A percentile compares a stretch with the other conserved stretches of the same genome.
Conservation (phyloP, 345 rosid species). For the Excoecaria cochinchinensis region DNA sequence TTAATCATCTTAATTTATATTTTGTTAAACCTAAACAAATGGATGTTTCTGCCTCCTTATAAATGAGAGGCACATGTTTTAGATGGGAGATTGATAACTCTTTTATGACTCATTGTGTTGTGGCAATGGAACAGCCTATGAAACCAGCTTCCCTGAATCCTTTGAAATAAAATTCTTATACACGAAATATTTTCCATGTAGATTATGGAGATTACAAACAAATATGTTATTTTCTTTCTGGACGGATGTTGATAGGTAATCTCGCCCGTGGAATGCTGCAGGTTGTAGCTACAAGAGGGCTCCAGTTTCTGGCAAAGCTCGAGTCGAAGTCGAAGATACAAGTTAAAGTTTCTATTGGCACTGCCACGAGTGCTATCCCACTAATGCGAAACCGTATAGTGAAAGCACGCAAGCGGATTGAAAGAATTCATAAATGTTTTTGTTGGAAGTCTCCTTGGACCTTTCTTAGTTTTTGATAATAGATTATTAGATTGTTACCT, state of each 20-base stretch:
- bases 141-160: not conserved
- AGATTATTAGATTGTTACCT: too few species aligned
- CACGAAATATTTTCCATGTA: not conserved
- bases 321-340: not conserved
- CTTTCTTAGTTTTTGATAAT: too few species aligned
- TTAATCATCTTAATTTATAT: not conserved
- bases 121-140: not conserved
- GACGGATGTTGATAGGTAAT: not conserved
- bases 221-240: not conserved
- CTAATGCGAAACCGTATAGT: too few species aligned
- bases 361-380: too few species aligned
- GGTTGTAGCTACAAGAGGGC: constrained; percentile 1
- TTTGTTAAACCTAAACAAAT: not conserved
- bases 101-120: not conserved
- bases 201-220: not conserved
- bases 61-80: not conserved
- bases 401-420: too few species aligned
- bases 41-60: not conserved
- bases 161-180: not conserved
- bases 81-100: too few species aligned
- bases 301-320: not conserved
- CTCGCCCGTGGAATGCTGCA: not conserved
- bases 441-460: too few species aligned
- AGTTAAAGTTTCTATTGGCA: not conserved
- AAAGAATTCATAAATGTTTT: too few species aligned